Evolutionary conservation across 1,284 basidiomycete genomes (phyloP), one percentile per base, ranked within the genome.

Genomic region (Marasmius sp.): DNA sequence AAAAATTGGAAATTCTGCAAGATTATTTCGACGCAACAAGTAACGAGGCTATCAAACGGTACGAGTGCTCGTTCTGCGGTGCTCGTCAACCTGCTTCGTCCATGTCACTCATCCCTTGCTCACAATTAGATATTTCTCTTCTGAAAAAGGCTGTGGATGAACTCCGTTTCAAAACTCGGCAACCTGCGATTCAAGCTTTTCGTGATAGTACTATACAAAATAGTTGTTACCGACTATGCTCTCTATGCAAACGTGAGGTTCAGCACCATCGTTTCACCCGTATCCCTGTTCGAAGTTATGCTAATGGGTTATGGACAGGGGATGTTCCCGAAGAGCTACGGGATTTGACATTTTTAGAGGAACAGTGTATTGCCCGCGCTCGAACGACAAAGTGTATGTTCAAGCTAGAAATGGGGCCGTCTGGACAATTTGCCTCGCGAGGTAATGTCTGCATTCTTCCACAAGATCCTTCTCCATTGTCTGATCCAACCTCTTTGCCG

Each of bases 371-470:
- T 51, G 61, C 64, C 0, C 57, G 57, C 10, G 58, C 55, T 7
- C 6, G 60, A 9, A 45, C 58, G 3, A 61, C 63, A 1, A 58
- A 27, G 49, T 64, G 63, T n/a, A 56, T 61, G 60, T 61, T 56
- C 22, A 64, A 61, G 22, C 34, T 64, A 36, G 37, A 61, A 27
- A 38, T 57, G 10, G 57, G 60, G 0, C 62, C 62, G 1, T 3
- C 62, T 0, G 54, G 60, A 2, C 64, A 65, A 51, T 61, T 48
- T 47, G 61, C 64, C 1, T 27, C 60, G 2, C 12, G 59, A 1
- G 63, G 63, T 0, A 66, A 66, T 51, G 56, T 61, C 10, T 66
- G 63, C 39, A 57, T 66, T 16, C 51, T 63, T 3, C 55, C 63
- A 3, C 65, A 64, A 22, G 58, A 66, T 33, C 53, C 63, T 43